Evolutionary conservation across 2,329 filamentous ascomycete genomes (phyloP).

Genomic region (Fusarium oxysporum): DNA sequence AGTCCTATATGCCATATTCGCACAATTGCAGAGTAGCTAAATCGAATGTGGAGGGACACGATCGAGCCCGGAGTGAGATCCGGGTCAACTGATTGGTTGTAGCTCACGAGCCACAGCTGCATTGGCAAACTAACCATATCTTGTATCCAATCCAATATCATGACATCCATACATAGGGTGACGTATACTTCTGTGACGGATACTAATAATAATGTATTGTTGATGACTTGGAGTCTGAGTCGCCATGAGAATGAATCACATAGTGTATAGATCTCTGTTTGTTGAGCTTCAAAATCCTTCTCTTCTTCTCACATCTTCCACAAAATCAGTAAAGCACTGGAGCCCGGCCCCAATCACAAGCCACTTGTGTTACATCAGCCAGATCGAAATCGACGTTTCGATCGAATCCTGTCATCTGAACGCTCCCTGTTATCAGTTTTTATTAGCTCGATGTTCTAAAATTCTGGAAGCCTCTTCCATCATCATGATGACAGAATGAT

Average conservation of each 20-base stretch:
- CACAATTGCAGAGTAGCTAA: background rate
- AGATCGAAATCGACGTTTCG: background rate
- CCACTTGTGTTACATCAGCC: background rate
- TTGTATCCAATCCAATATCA: background rate
- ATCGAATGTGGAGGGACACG: background rate
- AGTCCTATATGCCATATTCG: background rate
- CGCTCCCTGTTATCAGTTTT: background rate
- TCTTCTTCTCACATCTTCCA: background rate
- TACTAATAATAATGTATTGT: background rate
- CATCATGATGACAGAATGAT: constrained; percentile 14
- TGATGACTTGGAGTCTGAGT: background rate
- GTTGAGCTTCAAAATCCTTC: background rate
- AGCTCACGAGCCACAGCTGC: background rate
- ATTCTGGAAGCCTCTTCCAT: background rate
- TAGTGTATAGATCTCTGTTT: background rate
- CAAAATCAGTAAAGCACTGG: background rate
- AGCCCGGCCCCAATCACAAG: background rate
- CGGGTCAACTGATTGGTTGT: background rate
- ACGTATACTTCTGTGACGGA: background rate
- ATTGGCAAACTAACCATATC: background rate
- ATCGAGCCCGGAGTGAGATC: background rate
- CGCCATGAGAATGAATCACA: background rate
- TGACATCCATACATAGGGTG: background rate
- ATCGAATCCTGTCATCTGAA: background rate
- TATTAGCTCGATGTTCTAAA: background rate